Conservation (phyloP, 2,329 filamentous ascomycete genomes). For the Raffaelea ambrosiae region DNA sequence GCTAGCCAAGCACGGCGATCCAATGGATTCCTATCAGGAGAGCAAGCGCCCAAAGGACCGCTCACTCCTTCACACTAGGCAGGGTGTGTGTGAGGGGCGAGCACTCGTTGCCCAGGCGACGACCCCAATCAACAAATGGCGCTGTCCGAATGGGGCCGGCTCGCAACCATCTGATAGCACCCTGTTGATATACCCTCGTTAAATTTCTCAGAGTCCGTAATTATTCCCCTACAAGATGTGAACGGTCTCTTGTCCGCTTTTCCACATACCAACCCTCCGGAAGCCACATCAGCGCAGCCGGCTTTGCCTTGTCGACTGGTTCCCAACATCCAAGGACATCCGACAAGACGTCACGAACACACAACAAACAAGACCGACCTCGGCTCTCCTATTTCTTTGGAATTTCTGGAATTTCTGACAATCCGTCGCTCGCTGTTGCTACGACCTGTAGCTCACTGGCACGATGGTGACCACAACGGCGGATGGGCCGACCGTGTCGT, state of each 20-base stretch:
- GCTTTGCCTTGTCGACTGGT: not conserved
- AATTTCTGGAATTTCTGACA: no score
- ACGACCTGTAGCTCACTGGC: not conserved
- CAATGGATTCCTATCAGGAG: no score
- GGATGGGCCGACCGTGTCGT: constrained; percentile 14
- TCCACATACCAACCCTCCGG: not conserved
- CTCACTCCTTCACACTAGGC: no score
- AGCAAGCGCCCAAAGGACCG: no score
- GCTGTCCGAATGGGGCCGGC: not conserved
- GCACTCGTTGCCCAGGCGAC: not conserved
- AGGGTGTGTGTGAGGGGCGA: not conserved
- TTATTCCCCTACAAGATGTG: not conserved
- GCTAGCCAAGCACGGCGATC: no score
- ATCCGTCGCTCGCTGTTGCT: not conserved
- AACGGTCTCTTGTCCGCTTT: not conserved
- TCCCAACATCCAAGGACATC: no score
- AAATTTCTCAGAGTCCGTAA: not conserved
- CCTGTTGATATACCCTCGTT: no score
- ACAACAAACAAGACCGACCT: no score
- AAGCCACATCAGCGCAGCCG: not conserved
- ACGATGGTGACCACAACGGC: constrained; percentile 12
- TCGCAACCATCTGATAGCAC: not conserved
- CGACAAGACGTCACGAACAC: no score
- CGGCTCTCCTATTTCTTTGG: no score
- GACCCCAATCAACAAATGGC: not conserved